Evolutionary conservation across 805 yeast species (phyloP).

Genomic region (Saturnispora besseyi): DNA sequence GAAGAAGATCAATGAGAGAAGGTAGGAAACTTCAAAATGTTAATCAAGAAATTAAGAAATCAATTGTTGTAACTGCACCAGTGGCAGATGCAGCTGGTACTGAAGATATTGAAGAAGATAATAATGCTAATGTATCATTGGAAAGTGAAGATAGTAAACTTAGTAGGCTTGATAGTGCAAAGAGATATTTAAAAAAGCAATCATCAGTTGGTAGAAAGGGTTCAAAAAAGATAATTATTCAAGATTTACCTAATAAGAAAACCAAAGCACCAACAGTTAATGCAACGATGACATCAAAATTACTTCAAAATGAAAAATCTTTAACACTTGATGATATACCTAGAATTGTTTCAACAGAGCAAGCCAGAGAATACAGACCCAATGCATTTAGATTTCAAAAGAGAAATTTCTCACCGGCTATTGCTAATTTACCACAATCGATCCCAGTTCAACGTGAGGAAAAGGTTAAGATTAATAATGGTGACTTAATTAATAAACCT

Average conservation of each 20-base stretch:
- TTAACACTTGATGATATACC: slow-evolving; percentile 94
- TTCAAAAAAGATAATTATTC: slow-evolving; percentile 24
- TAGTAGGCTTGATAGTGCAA: slow-evolving; percentile 4
- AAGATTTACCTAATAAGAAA: slow-evolving; percentile 20
- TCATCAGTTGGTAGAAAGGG: slow-evolving; percentile 20
- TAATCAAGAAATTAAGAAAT: slow-evolving; percentile 51
- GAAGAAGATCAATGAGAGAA: slow-evolving; percentile 66
- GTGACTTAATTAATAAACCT: not conserved
- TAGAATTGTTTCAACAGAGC: slow-evolving; percentile 93
- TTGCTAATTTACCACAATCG: slow-evolving; percentile 30
- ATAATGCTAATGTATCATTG: not conserved
- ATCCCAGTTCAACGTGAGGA: slow-evolving; percentile 17
- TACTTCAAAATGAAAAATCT: slow-evolving; percentile 72
- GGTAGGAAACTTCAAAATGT: slow-evolving; percentile 45
- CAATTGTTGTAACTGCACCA: slow-evolving; percentile 58
- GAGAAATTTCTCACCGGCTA: slow-evolving; percentile 24
- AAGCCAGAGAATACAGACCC: slow-evolving; percentile 87
- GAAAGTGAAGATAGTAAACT: slow-evolving; percentile 5
- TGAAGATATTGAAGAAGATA: slow-evolving; percentile 5
- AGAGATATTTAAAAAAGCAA: slow-evolving; percentile 4
- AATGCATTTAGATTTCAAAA: slow-evolving; percentile 83
- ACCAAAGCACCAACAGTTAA: slow-evolving; percentile 22
- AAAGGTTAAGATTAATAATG: not conserved
- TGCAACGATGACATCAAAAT: slow-evolving; percentile 46
- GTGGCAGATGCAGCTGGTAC: slow-evolving; percentile 33